A percentile compares a stretch with the other conserved stretches of the same genome.
phyloP scores from a whole-genome alignment of 192 early-diverging fungal species.

The Radiomyces spectabilis region DNA sequence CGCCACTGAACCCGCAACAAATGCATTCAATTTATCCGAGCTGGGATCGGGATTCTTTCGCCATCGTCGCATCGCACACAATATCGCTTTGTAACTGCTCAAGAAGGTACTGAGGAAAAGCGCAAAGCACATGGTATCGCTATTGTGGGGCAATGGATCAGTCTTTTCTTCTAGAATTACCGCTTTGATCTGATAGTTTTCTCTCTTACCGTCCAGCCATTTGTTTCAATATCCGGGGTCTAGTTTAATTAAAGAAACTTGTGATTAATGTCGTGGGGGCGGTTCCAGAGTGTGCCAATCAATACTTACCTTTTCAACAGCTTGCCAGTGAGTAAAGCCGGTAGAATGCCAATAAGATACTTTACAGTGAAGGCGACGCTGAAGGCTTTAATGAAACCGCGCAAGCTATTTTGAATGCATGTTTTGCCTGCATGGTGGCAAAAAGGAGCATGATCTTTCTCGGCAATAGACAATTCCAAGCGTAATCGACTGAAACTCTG shows the following conservation, averaged over 20 bases:
- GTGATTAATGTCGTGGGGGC: too few species aligned
- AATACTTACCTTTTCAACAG: constrained; percentile 41
- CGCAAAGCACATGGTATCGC: constrained; percentile 60
- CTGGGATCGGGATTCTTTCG: constrained; percentile 23
- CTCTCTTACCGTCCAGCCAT: constrained; percentile 34
- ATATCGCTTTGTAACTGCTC: constrained; percentile 54
- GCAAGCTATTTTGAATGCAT: constrained; percentile 54
- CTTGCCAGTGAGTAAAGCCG: constrained; percentile 46
- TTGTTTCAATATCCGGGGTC: constrained; percentile 34
- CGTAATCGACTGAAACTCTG: constrained; percentile 34
- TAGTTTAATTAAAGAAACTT: too few species aligned
- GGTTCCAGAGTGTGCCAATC: too few species aligned
- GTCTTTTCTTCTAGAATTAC: not conserved
- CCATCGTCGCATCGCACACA: constrained; percentile 51
- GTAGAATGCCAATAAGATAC: constrained; percentile 44
- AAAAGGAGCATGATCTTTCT: constrained; percentile 14
- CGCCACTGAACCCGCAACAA: constrained; percentile 56
- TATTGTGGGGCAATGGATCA: not conserved
- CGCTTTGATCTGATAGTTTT: too few species aligned
- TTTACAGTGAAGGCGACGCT: constrained; percentile 53
- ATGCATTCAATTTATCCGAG: constrained; percentile 51
- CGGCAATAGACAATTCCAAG: constrained; percentile 24
- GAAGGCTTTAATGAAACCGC: constrained; percentile 59
- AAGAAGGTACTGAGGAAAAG: constrained; percentile 57
- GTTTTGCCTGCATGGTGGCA: constrained; percentile 60